Evolutionary conservation across 2,329 filamentous ascomycete genomes (phyloP).

Genomic region (Colletotrichum shisoi): DNA sequence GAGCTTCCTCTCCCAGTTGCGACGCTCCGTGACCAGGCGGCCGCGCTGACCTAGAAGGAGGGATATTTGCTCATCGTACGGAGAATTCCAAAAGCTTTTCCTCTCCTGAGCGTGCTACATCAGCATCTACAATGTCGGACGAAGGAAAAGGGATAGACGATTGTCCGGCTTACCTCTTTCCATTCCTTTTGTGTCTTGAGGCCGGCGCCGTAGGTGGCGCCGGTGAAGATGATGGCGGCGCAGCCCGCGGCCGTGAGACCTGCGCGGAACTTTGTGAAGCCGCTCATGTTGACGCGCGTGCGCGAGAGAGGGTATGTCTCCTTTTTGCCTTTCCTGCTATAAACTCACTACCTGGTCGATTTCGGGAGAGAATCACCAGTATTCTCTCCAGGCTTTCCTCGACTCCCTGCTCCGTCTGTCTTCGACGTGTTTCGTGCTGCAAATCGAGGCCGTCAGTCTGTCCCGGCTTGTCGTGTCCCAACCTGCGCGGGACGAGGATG

Average conservation of each 20-base stretch:
- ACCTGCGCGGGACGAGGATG: constrained; percentile 14
- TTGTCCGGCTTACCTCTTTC: constrained; percentile 48
- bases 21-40: constrained; percentile 51
- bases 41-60: constrained; percentile 55
- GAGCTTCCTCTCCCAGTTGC: constrained; percentile 54
- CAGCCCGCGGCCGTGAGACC: constrained; percentile 53
- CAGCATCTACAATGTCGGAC: neutral
- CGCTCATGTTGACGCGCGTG: constrained; percentile 21
- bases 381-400: constrained; percentile 43
- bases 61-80: constrained; percentile 56
- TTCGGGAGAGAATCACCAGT: constrained; percentile 41
- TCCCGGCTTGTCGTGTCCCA: constrained; percentile 10
- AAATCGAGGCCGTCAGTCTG: neutral
- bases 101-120: constrained; percentile 44
- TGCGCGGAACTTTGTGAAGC: constrained; percentile 41
- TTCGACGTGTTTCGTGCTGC: constrained; percentile 38
- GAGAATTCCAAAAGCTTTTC: constrained; percentile 50
- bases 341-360: neutral
- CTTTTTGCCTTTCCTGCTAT: neutral
- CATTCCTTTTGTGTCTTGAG: constrained; percentile 60
- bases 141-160: neutral
- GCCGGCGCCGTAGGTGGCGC: constrained; percentile 58
- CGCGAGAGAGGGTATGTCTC: neutral
- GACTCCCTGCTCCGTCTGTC: constrained; percentile 42
- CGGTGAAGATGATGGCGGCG: constrained; percentile 57